Conservation (phyloP, 2,329 filamentous ascomycete species). For the Diaporthe longicolla region DNA sequence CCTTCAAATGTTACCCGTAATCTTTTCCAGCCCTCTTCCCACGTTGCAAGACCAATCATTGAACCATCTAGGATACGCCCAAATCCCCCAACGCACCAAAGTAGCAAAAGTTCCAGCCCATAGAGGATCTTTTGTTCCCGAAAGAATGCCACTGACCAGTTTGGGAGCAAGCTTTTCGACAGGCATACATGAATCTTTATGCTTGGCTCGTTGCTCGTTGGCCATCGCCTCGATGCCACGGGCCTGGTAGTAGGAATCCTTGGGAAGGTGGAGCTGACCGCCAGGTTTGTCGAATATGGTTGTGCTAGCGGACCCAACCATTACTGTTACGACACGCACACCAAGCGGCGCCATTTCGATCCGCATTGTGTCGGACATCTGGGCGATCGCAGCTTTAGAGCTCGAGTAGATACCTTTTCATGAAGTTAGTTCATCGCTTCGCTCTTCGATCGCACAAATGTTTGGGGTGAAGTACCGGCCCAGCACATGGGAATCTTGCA, state of each 20-base stretch:
- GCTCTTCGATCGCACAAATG: not conserved
- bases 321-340: not conserved
- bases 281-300: constrained; percentile 34
- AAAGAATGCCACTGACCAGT: constrained; percentile 28
- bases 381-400: not conserved
- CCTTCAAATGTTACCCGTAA: not conserved
- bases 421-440: not conserved
- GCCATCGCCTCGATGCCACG: constrained; percentile 19
- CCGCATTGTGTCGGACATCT: constrained; percentile 1
- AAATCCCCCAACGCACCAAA: constrained; percentile 21
- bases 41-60: constrained; percentile 35
- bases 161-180: constrained; percentile 28
- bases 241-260: constrained; percentile 15
- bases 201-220: constrained; percentile 19
- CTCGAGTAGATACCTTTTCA: not conserved
- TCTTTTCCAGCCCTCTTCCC: constrained; percentile 19
- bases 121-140: constrained; percentile 7
- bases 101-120: constrained; percentile 32
- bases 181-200: constrained; percentile 22
- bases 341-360: constrained; percentile 8
- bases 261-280: constrained; percentile 23
- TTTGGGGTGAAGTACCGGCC: not conserved
- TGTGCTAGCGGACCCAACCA: constrained; percentile 9
- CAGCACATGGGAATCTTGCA: constrained; percentile 27
- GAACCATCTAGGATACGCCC: constrained; percentile 25